Percentiles rank a stretch among this genome's conserved stretches.
Conservation (phyloP, 495 filamentous ascomycete species). For the Aspergillus egyptiacus region DNA sequence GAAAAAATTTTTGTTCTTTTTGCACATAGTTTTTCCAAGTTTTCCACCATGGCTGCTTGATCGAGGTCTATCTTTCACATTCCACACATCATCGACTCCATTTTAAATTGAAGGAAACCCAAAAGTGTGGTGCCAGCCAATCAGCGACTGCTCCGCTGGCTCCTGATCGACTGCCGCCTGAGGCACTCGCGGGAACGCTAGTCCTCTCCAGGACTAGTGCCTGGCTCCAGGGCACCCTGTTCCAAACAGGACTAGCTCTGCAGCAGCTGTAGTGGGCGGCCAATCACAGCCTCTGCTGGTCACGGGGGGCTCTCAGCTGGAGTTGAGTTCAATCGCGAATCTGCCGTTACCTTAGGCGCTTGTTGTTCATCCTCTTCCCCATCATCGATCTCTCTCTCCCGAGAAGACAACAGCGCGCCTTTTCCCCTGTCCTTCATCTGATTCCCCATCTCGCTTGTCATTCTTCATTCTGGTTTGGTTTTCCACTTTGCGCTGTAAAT, state of each 20-base stretch:
- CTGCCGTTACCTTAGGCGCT: constrained; percentile 14
- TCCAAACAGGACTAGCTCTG: constrained; percentile 24
- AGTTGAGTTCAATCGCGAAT: constrained; percentile 5
- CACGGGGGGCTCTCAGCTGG: constrained; percentile 37
- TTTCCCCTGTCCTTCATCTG: constrained; percentile 4
- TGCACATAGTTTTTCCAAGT: not conserved
- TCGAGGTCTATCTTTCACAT: constrained; percentile 16
- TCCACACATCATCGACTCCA: constrained; percentile 10
- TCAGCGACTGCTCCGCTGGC: constrained; percentile 21
- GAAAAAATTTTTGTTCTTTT: not conserved
- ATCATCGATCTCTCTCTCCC: not conserved
- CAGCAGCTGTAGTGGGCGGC: constrained; percentile 28
- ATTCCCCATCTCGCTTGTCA: not conserved
- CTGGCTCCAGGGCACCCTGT: constrained; percentile 15
- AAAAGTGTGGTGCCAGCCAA: constrained; percentile 16
- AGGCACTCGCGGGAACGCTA: constrained; percentile 38
- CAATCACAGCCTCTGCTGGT: constrained; percentile 39
- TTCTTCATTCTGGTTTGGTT: not conserved
- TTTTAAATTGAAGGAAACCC: constrained; percentile 12
- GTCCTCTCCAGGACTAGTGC: constrained; percentile 18
- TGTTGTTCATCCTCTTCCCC: constrained; percentile 6
- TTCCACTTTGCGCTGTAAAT: not conserved
- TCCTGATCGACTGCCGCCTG: constrained; percentile 31
- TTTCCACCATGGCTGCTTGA: too few relatives aligned
- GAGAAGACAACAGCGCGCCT: not conserved